phyloP scores from a whole-genome alignment of 1,284 basidiomycete species.

The Irpex lacteus region DNA sequence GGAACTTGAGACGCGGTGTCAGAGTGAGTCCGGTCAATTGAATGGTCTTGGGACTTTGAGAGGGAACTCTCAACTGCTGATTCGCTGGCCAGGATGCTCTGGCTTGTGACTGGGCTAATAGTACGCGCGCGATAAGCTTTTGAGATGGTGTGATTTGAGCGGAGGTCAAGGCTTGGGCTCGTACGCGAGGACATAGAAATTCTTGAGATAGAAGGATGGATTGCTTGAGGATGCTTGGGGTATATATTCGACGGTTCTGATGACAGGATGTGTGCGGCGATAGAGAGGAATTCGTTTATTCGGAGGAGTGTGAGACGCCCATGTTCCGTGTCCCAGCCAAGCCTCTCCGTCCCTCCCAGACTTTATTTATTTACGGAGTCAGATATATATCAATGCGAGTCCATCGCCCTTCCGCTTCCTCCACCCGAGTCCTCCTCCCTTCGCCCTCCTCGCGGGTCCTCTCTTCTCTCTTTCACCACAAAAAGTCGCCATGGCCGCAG shows the following conservation, averaged over 20 bases:
- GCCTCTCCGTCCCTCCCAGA: background rate
- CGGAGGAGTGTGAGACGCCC: background rate
- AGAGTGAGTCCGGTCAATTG: too few relatives aligned
- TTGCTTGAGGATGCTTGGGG: background rate
- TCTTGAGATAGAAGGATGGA: background rate
- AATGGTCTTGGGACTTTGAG: background rate
- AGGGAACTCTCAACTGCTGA: background rate
- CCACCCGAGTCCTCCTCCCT: background rate
- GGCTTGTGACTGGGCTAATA: too few relatives aligned
- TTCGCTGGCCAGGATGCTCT: too few relatives aligned
- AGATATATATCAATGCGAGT: background rate
- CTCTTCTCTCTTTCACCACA: slow-evolving; percentile 8
- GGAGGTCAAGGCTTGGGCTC: background rate
- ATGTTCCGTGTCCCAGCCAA: background rate
- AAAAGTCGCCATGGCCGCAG: slow-evolving; percentile 16
- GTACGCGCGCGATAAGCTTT: too few relatives aligned
- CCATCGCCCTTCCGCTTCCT: background rate
- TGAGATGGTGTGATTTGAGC: background rate
- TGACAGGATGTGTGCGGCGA: background rate
- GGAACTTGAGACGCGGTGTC: background rate
- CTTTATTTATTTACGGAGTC: background rate
- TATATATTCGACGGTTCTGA: background rate
- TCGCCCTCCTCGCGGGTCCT: slow-evolving; percentile 2
- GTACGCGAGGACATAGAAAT: too few relatives aligned
- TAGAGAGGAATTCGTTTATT: background rate